Percentiles rank a stretch among this genome's conserved stretches.
Conservation (phyloP, 78 protist species). For the Trichosphaerium sp. region DNA sequence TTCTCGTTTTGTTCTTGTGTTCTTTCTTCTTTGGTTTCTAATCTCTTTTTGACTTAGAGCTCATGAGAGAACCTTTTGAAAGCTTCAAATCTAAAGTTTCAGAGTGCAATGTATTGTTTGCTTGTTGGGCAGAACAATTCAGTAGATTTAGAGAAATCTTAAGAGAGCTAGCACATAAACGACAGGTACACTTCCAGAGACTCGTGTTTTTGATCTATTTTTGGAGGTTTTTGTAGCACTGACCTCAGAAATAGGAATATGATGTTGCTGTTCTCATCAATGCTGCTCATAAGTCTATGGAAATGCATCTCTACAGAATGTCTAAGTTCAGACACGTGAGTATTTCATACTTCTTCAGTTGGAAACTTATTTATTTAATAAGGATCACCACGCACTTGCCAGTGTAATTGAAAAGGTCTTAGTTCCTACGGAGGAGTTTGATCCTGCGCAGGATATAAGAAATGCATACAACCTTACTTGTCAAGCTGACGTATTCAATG, state of each 20-base stretch:
- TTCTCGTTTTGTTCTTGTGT: background rate
- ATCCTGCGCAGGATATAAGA: constrained; percentile 41
- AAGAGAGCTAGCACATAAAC: constrained; percentile 32
- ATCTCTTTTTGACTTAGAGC: too few species aligned
- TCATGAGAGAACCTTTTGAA: constrained; percentile 24
- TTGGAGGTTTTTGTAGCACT: too few species aligned
- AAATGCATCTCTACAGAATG: constrained; percentile 25
- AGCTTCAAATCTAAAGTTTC: constrained; percentile 24
- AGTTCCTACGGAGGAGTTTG: constrained; percentile 9
- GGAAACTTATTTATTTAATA: too few species aligned
- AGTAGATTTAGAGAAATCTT: constrained; percentile 8
- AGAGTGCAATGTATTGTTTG: constrained; percentile 17
- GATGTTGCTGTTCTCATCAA: constrained; percentile 11
- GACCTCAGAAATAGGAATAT: constrained; percentile 2
- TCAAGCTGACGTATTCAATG: constrained; percentile 34
- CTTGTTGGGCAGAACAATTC: constrained; percentile 40
- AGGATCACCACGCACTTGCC: constrained; percentile 56
- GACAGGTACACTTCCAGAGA: too few species aligned
- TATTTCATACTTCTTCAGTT: too few species aligned
- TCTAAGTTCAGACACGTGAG: constrained; percentile 40
- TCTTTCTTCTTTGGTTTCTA: background rate
- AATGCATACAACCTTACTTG: constrained; percentile 41
- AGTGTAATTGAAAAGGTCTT: constrained; percentile 31
- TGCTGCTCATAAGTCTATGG: constrained; percentile 7
- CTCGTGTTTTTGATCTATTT: too few species aligned